Percentiles rank a stretch among this genome's conserved stretches.
Conservation (phyloP, 2,329 filamentous ascomycete species). For the Pestalotiopsis sp. region DNA sequence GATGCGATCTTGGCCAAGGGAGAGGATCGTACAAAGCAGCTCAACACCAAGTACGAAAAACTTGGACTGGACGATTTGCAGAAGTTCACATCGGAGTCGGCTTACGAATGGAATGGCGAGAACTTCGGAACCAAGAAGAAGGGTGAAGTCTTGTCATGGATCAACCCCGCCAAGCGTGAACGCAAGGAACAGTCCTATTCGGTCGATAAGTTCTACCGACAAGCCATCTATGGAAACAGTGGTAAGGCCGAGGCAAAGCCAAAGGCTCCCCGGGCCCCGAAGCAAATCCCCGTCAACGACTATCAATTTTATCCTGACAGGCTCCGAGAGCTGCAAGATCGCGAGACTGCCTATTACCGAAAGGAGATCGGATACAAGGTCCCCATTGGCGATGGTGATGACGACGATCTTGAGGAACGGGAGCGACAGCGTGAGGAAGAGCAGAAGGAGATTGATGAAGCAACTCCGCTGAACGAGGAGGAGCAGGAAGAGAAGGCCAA, state of each 20-base stretch:
- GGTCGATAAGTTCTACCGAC: constrained; percentile 97
- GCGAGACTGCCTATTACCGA: constrained; percentile 92
- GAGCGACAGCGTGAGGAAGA: constrained; percentile 86
- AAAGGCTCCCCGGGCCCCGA: constrained; percentile 92
- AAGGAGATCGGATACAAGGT: constrained; percentile 98
- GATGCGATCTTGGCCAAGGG: constrained; percentile 85
- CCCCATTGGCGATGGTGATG: constrained; percentile 83
- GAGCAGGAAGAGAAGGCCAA: constrained; percentile 85
- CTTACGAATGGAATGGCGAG: constrained; percentile 98
- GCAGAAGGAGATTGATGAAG: constrained; percentile 92
- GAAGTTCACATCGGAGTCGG: constrained; percentile 96
- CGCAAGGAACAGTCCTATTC: constrained; percentile 98
- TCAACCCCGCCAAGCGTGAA: constrained; percentile 97
- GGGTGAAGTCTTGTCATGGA: constrained; percentile 92
- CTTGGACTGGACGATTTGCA: constrained; percentile 95
- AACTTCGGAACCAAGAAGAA: constrained; percentile 92
- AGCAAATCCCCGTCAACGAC: constrained; percentile 89
- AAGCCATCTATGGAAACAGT: constrained; percentile 78
- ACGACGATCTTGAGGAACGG: constrained; percentile 83
- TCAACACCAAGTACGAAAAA: constrained; percentile 95
- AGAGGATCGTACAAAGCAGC: constrained; percentile 83
- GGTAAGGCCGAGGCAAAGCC: constrained; percentile 84
- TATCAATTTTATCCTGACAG: constrained; percentile 94
- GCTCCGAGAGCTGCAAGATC: constrained; percentile 88
- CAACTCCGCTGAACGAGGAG: constrained; percentile 83